These are phyloP conservation scores for Coemansia sp. DNA, from an alignment of 192 early-diverging fungal species.

Conservation along the genomic window DNA sequence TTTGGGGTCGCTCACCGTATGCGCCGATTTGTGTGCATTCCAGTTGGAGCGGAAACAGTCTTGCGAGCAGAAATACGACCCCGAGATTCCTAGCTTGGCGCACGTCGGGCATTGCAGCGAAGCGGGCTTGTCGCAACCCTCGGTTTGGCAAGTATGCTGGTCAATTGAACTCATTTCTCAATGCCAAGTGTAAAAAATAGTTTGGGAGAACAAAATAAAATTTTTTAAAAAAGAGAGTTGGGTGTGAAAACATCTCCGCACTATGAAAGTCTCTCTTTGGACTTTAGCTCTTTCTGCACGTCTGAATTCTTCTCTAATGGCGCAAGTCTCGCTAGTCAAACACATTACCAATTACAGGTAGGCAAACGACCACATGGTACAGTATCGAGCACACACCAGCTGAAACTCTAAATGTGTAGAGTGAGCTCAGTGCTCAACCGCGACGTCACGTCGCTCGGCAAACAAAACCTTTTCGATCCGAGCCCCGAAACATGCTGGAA, in stretches of 20 bases:
- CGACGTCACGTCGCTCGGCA: conserved; percentile 74
- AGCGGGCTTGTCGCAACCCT: conserved; percentile 66
- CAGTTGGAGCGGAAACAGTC: conserved; percentile 75
- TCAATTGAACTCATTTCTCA: conserved; percentile 12
- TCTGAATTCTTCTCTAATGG: conserved; percentile 6
- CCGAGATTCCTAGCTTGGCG: conserved; percentile 63
- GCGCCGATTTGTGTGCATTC: conserved; percentile 49
- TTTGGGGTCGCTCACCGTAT: conserved; percentile 26
- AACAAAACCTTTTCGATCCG: conserved; percentile 77
- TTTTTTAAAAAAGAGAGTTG: conserved; percentile 2
- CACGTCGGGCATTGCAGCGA: conserved; percentile 81
- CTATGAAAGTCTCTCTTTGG: not conserved
- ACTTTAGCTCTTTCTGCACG: not conserved
- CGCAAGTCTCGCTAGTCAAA: conserved; percentile 8
- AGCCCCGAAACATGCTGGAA: conserved; percentile 92
- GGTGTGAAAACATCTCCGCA: not conserved
- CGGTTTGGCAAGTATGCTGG: conserved; percentile 42
- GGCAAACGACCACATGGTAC: not conserved
- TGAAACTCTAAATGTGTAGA: conserved; percentile 41
- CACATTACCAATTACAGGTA: conserved; percentile 29
- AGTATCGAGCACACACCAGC: not conserved
- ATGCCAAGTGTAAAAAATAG: not conserved
- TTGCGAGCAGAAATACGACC: conserved; percentile 76
- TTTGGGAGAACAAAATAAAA: not conserved
- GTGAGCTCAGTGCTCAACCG: conserved; percentile 87